phyloP scores from a whole-genome alignment of 768 basidiomycete genomes.

The Boletellus emodensis region DNA sequence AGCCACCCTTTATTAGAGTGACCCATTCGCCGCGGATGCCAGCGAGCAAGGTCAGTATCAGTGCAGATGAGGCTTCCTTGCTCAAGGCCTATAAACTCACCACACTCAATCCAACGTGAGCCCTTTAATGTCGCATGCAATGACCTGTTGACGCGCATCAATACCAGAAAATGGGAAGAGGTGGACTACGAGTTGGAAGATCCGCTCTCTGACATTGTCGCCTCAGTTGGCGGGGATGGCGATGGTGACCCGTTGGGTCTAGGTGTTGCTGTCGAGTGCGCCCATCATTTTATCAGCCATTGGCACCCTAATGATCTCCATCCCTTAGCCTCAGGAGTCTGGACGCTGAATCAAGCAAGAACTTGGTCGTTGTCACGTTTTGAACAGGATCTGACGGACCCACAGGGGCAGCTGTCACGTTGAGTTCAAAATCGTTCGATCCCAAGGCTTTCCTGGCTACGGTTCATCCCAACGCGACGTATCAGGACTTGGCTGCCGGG shows the following conservation, averaged over 20 bases:
- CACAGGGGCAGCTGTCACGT: conserved; percentile 73
- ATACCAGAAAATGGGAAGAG: conserved; percentile 79
- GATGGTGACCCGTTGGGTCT: conserved; percentile 81
- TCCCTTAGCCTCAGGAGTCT: conserved; percentile 54
- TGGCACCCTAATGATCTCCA: background rate
- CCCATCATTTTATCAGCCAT: background rate
- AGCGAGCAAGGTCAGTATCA: conserved; percentile 56
- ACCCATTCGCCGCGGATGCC: conserved; percentile 10
- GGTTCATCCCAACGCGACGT: conserved; percentile 92
- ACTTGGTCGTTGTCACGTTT: conserved; percentile 10
- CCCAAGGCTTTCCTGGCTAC: conserved; percentile 89
- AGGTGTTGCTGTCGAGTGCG: conserved; percentile 59
- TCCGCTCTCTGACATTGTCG: conserved; percentile 64
- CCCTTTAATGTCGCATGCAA: background rate
- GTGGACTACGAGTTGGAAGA: conserved; percentile 82
- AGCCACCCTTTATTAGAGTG: conserved; percentile 10
- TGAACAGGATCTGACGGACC: conserved; percentile 5
- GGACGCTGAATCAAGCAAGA: conserved; percentile 71
- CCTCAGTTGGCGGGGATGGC: conserved; percentile 52
- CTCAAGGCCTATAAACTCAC: conserved; percentile 87
- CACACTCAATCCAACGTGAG: conserved; percentile 69
- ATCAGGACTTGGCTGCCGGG: conserved; percentile 82
- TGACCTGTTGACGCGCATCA: conserved; percentile 4
- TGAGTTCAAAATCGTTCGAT: conserved; percentile 93
- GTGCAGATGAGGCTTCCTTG: conserved; percentile 75